These are phyloP conservation scores for Dioscorea zingiberensis DNA, from an alignment of 106 monocot species.

Conservation along the genomic window DNA sequence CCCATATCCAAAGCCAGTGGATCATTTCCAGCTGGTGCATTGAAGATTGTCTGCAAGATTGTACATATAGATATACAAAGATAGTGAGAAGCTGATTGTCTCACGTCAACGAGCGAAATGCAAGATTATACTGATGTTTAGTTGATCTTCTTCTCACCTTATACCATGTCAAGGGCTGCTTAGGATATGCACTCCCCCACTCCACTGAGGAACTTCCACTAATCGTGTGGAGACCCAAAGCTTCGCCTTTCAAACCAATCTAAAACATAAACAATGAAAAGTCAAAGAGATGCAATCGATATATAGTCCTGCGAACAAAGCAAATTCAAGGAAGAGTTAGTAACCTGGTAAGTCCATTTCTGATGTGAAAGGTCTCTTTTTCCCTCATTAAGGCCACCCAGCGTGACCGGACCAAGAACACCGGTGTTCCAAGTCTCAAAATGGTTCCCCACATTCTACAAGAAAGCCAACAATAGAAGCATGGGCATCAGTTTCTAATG, in stretches of 20 bases:
- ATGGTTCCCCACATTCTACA: slow-evolving; percentile 56
- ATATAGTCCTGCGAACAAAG: too few relatives aligned
- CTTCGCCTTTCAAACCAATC: slow-evolving; percentile 68
- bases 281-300: neutral
- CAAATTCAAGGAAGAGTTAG: neutral
- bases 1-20: slow-evolving; percentile 78
- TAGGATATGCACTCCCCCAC: slow-evolving; percentile 48
- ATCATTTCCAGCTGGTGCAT: slow-evolving; percentile 66
- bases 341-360: slow-evolving; percentile 42
- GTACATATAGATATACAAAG: too few relatives aligned
- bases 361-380: slow-evolving; percentile 52
- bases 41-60: slow-evolving; percentile 56
- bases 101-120: neutral
- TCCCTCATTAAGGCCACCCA: slow-evolving; percentile 53
- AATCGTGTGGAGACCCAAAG: slow-evolving; percentile 47
- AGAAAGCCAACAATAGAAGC: neutral
- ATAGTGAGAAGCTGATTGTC: too few relatives aligned
- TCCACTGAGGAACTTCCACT: slow-evolving; percentile 56
- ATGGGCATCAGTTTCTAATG: too few relatives aligned
- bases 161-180: slow-evolving; percentile 59
- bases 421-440: slow-evolving; percentile 73
- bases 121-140: neutral
- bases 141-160: slow-evolving; percentile 38
- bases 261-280: slow-evolving; percentile 3
- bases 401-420: slow-evolving; percentile 62